Percentiles rank a stretch among this genome's conserved stretches.
Conservation (phyloP, 2,329 filamentous ascomycete genomes). For the Parastagonospora avenae region DNA sequence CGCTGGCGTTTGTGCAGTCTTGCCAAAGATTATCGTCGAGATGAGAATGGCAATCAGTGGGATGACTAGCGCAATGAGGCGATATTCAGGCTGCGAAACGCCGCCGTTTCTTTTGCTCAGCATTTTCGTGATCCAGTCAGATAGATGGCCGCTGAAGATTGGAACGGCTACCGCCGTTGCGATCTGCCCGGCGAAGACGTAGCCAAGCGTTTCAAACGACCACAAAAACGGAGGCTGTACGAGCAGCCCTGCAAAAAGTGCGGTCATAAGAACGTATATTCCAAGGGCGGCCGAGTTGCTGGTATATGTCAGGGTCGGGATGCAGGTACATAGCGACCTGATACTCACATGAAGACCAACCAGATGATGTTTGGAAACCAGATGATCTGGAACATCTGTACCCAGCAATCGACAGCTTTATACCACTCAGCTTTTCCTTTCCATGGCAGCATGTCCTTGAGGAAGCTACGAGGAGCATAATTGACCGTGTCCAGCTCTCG, state of each 20-base stretch:
- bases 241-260: conserved; percentile 11
- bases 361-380: conserved; percentile 18
- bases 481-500: conserved; percentile 9
- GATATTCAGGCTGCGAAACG: neutral
- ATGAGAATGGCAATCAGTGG: neutral
- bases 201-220: conserved; percentile 12
- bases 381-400: conserved; percentile 15
- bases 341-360: neutral
- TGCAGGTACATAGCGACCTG: neutral
- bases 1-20: neutral
- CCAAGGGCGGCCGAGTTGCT: conserved; percentile 12
- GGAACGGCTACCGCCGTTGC: conserved; percentile 11
- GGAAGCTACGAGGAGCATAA: conserved; percentile 7
- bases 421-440: conserved; percentile 11
- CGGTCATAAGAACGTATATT: conserved; percentile 16
- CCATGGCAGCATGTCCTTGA: conserved; percentile 14
- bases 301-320: neutral
- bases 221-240: conserved; percentile 12
- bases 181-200: conserved; percentile 14
- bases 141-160: conserved; percentile 13
- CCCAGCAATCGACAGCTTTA: conserved; percentile 13
- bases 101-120: conserved; percentile 8
- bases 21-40: neutral
- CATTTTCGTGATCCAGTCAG: conserved; percentile 6
- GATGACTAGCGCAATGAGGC: neutral